Conservation (phyloP, 495 filamentous ascomycete species). For the Podospora anserina region DNA sequence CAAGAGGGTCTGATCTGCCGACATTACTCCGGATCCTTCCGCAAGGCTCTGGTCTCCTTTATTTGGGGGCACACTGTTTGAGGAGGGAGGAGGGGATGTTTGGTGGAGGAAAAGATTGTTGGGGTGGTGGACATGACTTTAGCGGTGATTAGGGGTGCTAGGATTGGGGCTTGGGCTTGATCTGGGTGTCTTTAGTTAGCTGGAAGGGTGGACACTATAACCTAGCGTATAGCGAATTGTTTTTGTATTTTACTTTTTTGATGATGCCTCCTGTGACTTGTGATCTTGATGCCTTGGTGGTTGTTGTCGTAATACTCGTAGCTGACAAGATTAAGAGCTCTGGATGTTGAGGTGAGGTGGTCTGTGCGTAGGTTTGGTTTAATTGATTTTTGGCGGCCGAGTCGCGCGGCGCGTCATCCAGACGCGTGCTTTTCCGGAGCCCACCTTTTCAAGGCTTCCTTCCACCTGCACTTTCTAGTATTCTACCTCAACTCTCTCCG, state of each 20-base stretch:
- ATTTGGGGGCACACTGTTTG: background rate
- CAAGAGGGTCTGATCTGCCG: background rate
- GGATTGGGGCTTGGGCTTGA: background rate
- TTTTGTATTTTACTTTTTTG: background rate
- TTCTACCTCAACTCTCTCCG: background rate
- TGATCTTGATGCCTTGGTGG: background rate
- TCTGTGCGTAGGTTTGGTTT: conserved; percentile 12
- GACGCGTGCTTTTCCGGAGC: conserved; percentile 18
- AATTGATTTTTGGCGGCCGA: conserved; percentile 21
- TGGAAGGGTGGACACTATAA: background rate
- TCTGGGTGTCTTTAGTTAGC: background rate
- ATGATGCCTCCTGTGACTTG: background rate
- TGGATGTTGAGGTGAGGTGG: background rate
- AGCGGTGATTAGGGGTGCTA: background rate
- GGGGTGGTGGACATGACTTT: background rate
- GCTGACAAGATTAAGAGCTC: background rate
- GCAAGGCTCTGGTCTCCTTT: background rate
- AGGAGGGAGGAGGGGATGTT: background rate
- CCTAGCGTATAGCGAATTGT: background rate
- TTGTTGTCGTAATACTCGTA: background rate
- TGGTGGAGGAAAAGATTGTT: background rate
- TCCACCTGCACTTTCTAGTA: background rate
- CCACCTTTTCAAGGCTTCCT: background rate
- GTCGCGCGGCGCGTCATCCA: conserved; percentile 21
- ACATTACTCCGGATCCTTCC: background rate